phyloP scores from a whole-genome alignment of 768 basidiomycete genomes.

The Mycena polygramma region DNA sequence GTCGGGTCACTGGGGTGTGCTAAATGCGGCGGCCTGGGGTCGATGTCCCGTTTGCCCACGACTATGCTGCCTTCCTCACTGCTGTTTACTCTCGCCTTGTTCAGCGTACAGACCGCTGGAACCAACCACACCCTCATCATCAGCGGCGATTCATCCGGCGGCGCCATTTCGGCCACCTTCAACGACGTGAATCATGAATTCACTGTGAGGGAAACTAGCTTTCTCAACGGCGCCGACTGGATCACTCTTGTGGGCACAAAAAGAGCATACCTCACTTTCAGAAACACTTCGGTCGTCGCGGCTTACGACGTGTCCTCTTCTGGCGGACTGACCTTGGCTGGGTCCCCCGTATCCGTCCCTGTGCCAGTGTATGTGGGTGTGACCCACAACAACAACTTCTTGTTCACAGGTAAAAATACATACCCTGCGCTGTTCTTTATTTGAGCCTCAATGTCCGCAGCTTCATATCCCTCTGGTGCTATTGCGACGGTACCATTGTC shows the following conservation, averaged over 20 bases:
- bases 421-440: not conserved
- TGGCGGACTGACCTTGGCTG: conserved; percentile 21
- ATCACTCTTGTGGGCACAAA: conserved; percentile 21
- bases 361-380: conserved; percentile 30
- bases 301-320: conserved; percentile 29
- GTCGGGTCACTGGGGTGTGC: not conserved
- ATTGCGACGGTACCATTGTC: conserved; percentile 28
- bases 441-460: not conserved
- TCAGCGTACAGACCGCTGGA: not conserved
- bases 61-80: conserved; percentile 1
- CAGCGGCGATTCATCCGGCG: conserved; percentile 31
- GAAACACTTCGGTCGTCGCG: conserved; percentile 25
- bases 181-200: conserved; percentile 16
- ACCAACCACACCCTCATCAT: conserved; percentile 32
- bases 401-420: conserved; percentile 21
- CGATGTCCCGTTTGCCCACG: not conserved
- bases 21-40: not conserved
- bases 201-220: not conserved
- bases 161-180: conserved; percentile 23
- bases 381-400: conserved; percentile 27
- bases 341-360: conserved; percentile 13
- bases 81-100: not conserved
- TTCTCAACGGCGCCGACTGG: conserved; percentile 26
- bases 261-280: conserved; percentile 28
- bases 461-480: conserved; percentile 23